Evolutionary conservation across 768 basidiomycete genomes (phyloP).

Genomic region (Suillus subalutaceus): DNA sequence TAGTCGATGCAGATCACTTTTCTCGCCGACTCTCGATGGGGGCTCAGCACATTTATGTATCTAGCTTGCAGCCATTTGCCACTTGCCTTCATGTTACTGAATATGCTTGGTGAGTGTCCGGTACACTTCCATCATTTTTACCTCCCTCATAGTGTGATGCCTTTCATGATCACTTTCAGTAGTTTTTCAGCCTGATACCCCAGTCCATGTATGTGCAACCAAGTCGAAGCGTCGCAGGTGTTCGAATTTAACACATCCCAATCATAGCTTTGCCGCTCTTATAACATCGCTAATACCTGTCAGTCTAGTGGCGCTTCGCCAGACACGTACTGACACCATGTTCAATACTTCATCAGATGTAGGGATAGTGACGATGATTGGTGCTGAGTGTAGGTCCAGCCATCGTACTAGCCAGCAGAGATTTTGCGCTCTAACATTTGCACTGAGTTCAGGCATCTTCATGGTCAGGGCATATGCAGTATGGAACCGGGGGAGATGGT

Average conservation of each 20-base stretch:
- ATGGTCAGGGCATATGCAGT: background rate
- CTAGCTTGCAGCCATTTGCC: background rate
- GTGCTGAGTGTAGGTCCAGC: background rate
- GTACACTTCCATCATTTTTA: background rate
- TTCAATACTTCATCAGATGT: background rate
- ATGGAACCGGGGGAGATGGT: background rate
- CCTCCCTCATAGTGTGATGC: background rate
- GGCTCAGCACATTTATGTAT: background rate
- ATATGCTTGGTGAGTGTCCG: background rate
- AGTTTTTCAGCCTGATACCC: background rate
- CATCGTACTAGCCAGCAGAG: background rate
- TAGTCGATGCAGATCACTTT: background rate
- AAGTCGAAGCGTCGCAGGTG: background rate
- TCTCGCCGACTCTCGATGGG: background rate
- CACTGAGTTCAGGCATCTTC: background rate
- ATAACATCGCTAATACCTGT: background rate
- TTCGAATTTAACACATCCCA: background rate
- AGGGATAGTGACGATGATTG: background rate
- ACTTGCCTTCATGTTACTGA: background rate
- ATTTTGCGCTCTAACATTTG: background rate
- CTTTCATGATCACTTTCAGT: background rate
- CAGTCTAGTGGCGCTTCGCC: background rate
- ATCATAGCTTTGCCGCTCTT: conserved; percentile 3
- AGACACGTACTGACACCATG: background rate
- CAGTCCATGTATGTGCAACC: background rate